Conservation (phyloP, 371 early-diverging fungal genomes). For the Haplosporangium sp. region DNA sequence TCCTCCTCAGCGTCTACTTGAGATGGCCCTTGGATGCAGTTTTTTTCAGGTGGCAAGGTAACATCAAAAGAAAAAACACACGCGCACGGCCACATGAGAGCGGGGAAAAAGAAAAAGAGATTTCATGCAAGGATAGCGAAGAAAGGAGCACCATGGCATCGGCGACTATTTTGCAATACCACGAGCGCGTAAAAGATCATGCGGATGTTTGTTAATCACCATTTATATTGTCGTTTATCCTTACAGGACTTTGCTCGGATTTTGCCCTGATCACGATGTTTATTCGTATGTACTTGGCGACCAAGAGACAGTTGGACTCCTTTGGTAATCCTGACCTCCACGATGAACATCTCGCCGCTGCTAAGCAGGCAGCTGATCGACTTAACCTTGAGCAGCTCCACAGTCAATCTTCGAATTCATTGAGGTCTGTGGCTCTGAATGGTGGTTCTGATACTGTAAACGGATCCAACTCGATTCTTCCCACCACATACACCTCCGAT, state of each 20-base stretch:
- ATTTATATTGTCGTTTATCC: not conserved
- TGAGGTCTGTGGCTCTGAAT: constrained; percentile 6
- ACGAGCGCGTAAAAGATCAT: not conserved
- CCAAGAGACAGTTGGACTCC: constrained; percentile 27
- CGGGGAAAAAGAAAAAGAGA: not conserved
- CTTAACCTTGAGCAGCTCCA: constrained; percentile 18
- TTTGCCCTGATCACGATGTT: constrained; percentile 56
- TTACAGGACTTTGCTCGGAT: constrained; percentile 60
- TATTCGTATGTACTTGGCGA: constrained; percentile 54
- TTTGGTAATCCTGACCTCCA: constrained; percentile 26
- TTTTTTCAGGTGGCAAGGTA: constrained; percentile 65
- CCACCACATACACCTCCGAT: not conserved
- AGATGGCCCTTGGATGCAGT: constrained; percentile 64
- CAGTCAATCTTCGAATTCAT: constrained; percentile 12
- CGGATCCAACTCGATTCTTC: not conserved
- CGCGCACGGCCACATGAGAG: not conserved
- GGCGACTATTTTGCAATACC: not conserved
- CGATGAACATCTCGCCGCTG: constrained; percentile 28
- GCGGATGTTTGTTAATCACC: not conserved
- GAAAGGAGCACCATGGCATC: not conserved
- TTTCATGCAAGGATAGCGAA: not conserved
- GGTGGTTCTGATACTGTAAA: not conserved
- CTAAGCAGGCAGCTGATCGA: constrained; percentile 20
- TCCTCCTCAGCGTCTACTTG: constrained; percentile 48
- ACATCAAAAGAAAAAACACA: not conserved